A percentile compares a stretch with the other conserved stretches of the same genome.
These are phyloP conservation scores for Neoarthrinium moseri DNA, from an alignment of 2,329 filamentous ascomycete genomes.

Conservation along the genomic window DNA sequence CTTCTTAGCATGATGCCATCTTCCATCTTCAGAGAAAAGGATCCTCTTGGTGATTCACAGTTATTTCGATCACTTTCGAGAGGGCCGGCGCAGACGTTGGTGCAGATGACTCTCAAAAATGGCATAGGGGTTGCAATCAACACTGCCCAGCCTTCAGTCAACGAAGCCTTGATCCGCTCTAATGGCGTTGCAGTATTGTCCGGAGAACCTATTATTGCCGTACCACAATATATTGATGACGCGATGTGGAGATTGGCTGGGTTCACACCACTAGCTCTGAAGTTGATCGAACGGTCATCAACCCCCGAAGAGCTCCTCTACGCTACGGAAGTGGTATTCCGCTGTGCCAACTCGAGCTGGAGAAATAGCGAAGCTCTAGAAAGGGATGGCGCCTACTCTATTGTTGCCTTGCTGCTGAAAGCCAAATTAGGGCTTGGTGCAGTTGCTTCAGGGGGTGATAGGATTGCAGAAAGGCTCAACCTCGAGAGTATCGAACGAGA, in stretches of 20 bases:
- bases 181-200: constrained; percentile 81
- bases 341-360: constrained; percentile 88
- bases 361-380: constrained; percentile 98
- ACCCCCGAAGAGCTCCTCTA: constrained; percentile 70
- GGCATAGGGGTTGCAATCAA: constrained; percentile 84
- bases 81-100: constrained; percentile 65
- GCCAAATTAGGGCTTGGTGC: constrained; percentile 69
- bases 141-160: constrained; percentile 80
- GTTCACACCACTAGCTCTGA: constrained; percentile 80
- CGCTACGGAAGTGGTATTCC: constrained; percentile 80
- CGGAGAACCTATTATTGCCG: constrained; percentile 77
- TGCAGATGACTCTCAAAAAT: constrained; percentile 68
- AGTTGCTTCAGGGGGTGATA: constrained; percentile 26
- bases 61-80: constrained; percentile 75
- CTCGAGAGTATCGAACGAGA: constrained; percentile 55
- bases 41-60: constrained; percentile 74
- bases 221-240: constrained; percentile 85
- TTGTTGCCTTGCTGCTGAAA: constrained; percentile 78
- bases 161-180: constrained; percentile 79
- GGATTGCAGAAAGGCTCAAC: constrained; percentile 37
- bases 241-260: constrained; percentile 92
- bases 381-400: constrained; percentile 87
- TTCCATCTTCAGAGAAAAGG: constrained; percentile 78
- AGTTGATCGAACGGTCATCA: constrained; percentile 75
- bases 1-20: constrained; percentile 80